These are phyloP conservation scores for Kernera saxatilis DNA, from an alignment of 345 rosid genomes.

Conservation along the genomic window DNA sequence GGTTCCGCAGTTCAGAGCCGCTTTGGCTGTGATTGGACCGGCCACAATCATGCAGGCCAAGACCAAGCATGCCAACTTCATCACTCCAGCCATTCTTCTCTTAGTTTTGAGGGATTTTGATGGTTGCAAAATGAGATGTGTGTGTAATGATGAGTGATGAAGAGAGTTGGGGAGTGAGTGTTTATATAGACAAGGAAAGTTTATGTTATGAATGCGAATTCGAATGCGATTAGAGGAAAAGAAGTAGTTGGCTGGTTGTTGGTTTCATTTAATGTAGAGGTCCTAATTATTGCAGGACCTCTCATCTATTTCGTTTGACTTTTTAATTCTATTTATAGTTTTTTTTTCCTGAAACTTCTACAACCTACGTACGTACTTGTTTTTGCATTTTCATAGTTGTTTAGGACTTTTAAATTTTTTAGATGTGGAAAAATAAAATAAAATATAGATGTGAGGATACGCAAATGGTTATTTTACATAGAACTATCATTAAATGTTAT, in stretches of 20 bases:
- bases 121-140: not conserved
- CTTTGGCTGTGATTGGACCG: constrained; percentile 23
- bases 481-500: not conserved
- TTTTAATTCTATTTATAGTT: not conserved
- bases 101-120: not conserved
- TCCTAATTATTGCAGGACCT: not conserved
- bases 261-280: not conserved
- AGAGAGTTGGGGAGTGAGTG: constrained; percentile 7
- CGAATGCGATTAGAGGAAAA: not conserved
- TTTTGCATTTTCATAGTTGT: not conserved
- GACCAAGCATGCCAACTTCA: constrained; percentile 24
- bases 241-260: not conserved
- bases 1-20: constrained; percentile 33
- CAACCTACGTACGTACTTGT: not conserved
- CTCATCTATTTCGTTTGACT: not conserved
- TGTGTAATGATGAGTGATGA: constrained; percentile 8
- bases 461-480: not conserved
- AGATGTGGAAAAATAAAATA: not conserved
- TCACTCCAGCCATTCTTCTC: constrained; percentile 5
- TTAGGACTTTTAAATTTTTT: not conserved
- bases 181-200: constrained; percentile 17
- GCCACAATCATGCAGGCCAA: constrained; percentile 28
- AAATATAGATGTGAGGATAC: not conserved
- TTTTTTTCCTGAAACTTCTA: not conserved
- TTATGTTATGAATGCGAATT: not conserved